phyloP scores from a whole-genome alignment of 2,329 filamentous ascomycete species.

The Aschersonia sp. region DNA sequence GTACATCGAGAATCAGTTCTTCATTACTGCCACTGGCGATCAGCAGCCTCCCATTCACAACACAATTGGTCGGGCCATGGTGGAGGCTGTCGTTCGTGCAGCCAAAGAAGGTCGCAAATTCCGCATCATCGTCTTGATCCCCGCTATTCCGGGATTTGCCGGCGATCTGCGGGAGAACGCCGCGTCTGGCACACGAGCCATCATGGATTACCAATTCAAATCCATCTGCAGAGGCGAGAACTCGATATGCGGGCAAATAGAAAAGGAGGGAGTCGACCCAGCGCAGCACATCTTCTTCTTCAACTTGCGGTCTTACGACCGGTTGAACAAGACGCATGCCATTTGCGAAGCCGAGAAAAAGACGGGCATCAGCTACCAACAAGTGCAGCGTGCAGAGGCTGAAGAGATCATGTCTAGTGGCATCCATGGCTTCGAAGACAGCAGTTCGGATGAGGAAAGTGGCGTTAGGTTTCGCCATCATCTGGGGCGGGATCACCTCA shows the following conservation, averaged over 20 bases:
- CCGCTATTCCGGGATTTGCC: conserved; percentile 85
- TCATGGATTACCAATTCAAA: conserved; percentile 99
- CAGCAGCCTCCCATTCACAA: conserved; percentile 78
- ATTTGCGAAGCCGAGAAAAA: conserved; percentile 64
- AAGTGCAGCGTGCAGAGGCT: conserved; percentile 77
- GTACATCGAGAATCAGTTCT: conserved; percentile 98
- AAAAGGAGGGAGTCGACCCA: conserved; percentile 61
- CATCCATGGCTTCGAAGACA: conserved; percentile 43
- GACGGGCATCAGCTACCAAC: conserved; percentile 71
- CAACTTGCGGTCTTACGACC: conserved; percentile 85
- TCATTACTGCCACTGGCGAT: conserved; percentile 89
- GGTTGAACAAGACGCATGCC: conserved; percentile 67
- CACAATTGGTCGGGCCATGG: conserved; percentile 74
- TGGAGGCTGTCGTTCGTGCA: conserved; percentile 75
- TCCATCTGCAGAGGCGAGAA: conserved; percentile 85
- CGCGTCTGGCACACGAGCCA: conserved; percentile 75
- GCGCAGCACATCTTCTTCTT: conserved; percentile 79
- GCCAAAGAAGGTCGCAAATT: conserved; percentile 78
- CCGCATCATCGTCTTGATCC: conserved; percentile 78
- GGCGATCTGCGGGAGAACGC: conserved; percentile 76
- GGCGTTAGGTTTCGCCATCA: conserved; percentile 2
- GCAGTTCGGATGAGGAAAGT: conserved; percentile 14
- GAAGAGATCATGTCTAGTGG: conserved; percentile 74
- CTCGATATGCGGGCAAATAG: conserved; percentile 74
- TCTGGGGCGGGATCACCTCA: neutral